phyloP scores from a whole-genome alignment of 169 alveolate genomes.

The Plasmodium ovale region DNA sequence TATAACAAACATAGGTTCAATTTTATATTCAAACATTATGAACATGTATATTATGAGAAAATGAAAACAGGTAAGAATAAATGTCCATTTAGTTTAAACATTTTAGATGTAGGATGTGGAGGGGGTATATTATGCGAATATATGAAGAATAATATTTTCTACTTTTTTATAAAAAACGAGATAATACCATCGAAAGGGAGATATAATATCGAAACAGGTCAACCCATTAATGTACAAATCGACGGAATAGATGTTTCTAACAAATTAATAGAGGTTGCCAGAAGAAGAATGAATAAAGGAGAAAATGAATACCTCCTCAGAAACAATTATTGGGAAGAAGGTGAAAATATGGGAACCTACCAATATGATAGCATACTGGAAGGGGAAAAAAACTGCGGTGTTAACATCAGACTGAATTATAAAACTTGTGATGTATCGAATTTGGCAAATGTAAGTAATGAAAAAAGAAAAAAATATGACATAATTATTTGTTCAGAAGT shows the following conservation, averaged over 20 bases:
- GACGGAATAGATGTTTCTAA: constrained; percentile 46
- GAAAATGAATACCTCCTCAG: background rate
- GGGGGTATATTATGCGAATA: constrained; percentile 62
- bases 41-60: constrained; percentile 21
- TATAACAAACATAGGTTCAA: constrained; percentile 40
- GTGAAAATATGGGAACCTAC: background rate
- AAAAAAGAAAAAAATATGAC: constrained; percentile 18
- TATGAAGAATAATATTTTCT: constrained; percentile 25
- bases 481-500: constrained; percentile 52
- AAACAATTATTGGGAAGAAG: background rate
- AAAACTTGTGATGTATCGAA: constrained; percentile 31
- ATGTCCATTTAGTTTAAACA: background rate
- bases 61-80: background rate
- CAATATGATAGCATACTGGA: background rate
- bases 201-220: background rate
- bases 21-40: constrained; percentile 44
- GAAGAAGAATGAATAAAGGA: background rate
- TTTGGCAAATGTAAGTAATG: background rate
- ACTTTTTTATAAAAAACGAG: constrained; percentile 16
- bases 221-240: constrained; percentile 3
- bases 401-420: constrained; percentile 20
- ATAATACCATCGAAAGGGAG: background rate
- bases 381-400: background rate
- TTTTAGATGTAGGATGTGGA: constrained; percentile 62
- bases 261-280: constrained; percentile 32